phyloP scores from a whole-genome alignment of 148 eudicot genomes.

The Vaccinium macrocarpon region DNA sequence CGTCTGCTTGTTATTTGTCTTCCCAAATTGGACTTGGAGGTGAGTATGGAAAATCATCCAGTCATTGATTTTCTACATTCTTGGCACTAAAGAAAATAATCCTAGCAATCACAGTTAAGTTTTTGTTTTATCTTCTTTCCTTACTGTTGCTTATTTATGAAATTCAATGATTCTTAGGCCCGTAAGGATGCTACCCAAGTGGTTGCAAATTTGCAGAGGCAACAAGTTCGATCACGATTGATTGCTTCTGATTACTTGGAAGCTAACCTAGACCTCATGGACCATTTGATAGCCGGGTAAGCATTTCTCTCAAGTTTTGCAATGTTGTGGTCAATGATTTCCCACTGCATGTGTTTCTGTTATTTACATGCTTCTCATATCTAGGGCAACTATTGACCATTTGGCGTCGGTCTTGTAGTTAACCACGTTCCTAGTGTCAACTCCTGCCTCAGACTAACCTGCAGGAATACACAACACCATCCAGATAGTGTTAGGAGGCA shows the following conservation, averaged over 20 bases:
- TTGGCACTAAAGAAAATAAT: not conserved
- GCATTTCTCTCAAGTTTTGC: constrained; percentile 16
- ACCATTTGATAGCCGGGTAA: constrained; percentile 78
- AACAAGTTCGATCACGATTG: constrained; percentile 81
- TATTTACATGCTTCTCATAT: not conserved
- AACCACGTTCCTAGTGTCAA: not conserved
- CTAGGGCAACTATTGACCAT: not conserved
- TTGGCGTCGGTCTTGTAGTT: not conserved
- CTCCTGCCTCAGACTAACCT: not conserved
- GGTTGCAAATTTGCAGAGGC: constrained; percentile 97
- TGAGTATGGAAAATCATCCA: constrained; percentile 14
- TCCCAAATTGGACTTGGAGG: constrained; percentile 88
- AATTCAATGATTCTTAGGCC: constrained; percentile 45
- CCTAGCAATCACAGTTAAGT: not conserved
- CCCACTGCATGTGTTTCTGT: not conserved
- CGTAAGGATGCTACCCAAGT: constrained; percentile 99
- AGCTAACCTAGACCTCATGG: constrained; percentile 79
- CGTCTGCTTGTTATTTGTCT: constrained; percentile 69
- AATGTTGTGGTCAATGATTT: not conserved
- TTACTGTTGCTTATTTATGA: not conserved
- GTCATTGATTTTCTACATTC: not conserved
- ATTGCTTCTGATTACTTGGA: constrained; percentile 96
- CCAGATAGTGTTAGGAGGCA: not conserved
- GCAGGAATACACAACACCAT: not conserved
- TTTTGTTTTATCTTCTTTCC: constrained; percentile 1